Evolutionary conservation across 805 yeast species (phyloP).

Genomic region (Metschnikowia henanensis): DNA sequence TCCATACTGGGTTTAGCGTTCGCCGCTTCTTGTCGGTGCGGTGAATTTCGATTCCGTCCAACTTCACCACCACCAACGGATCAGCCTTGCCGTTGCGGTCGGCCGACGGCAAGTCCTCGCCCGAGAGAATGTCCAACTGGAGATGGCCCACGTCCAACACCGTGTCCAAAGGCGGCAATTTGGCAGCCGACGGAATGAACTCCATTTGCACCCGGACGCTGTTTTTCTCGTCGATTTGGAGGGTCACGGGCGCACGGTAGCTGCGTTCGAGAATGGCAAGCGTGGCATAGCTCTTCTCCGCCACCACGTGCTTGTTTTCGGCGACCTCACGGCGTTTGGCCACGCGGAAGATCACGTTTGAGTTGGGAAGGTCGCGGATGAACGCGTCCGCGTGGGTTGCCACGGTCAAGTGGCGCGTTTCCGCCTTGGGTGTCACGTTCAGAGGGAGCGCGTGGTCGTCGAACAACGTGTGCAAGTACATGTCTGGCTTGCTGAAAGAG

Average conservation of each 20-base stretch:
- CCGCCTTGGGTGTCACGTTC: conserved; percentile 55
- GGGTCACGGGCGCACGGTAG: conserved; percentile 61
- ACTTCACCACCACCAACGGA: conserved; percentile 73
- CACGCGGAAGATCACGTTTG: conserved; percentile 62
- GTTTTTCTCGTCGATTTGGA: conserved; percentile 64
- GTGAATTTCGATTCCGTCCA: conserved; percentile 58
- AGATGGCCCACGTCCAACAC: conserved; percentile 74
- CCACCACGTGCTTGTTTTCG: conserved; percentile 56
- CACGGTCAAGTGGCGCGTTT: conserved; percentile 36
- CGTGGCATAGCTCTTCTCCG: conserved; percentile 67
- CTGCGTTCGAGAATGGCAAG: conserved; percentile 60
- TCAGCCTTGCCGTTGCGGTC: conserved; percentile 93
- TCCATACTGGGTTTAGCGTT: conserved; percentile 75
- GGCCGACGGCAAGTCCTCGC: conserved; percentile 73
- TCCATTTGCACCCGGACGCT: conserved; percentile 62
- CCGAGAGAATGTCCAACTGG: conserved; percentile 59
- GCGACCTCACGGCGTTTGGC: conserved; percentile 54
- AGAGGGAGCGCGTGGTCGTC: conserved; percentile 74
- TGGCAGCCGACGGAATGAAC: conserved; percentile 54
- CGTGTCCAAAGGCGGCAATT: conserved; percentile 72
- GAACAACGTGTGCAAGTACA: conserved; percentile 71
- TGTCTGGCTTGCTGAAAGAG: conserved; percentile 50
- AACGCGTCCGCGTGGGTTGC: conserved; percentile 66
- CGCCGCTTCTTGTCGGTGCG: conserved; percentile 65
- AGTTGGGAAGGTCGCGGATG: conserved; percentile 76